Evolutionary conservation across 1,139 yeast species (phyloP).

Genomic region (Debaryomyces sp.): DNA sequence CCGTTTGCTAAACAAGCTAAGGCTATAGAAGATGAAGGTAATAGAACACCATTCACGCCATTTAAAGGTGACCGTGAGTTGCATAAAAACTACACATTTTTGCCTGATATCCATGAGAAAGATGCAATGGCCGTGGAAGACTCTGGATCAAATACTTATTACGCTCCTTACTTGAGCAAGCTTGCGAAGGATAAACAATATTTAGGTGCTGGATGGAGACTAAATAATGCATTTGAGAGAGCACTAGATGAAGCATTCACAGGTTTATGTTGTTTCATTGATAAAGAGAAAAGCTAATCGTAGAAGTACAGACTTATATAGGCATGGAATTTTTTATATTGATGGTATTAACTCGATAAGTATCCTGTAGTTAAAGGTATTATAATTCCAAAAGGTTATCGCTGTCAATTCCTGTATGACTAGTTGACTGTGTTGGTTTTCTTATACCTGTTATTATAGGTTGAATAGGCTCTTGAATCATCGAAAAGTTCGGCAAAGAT

Average conservation of each 20-base stretch:
- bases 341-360: neutral
- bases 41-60: constrained; percentile 81
- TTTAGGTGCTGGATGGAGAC: constrained; percentile 84
- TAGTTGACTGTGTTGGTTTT: constrained; percentile 13
- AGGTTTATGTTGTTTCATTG: constrained; percentile 83
- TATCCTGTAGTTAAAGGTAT: neutral
- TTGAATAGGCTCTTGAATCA: neutral
- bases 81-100: constrained; percentile 37
- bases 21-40: constrained; percentile 22
- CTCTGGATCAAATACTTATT: constrained; percentile 58
- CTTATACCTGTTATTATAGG: constrained; percentile 10
- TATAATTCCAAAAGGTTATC: constrained; percentile 12
- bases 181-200: constrained; percentile 67
- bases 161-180: constrained; percentile 52
- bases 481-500: constrained; percentile 15
- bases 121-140: constrained; percentile 51
- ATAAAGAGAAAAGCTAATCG: constrained; percentile 52
- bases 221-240: constrained; percentile 69
- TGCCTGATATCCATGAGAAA: constrained; percentile 26
- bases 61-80: constrained; percentile 85
- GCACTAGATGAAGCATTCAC: constrained; percentile 86
- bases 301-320: neutral
- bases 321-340: neutral
- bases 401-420: constrained; percentile 12
- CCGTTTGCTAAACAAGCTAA: constrained; percentile 26